phyloP scores from a whole-genome alignment of 148 eudicot species.

The Cornus controversa region DNA sequence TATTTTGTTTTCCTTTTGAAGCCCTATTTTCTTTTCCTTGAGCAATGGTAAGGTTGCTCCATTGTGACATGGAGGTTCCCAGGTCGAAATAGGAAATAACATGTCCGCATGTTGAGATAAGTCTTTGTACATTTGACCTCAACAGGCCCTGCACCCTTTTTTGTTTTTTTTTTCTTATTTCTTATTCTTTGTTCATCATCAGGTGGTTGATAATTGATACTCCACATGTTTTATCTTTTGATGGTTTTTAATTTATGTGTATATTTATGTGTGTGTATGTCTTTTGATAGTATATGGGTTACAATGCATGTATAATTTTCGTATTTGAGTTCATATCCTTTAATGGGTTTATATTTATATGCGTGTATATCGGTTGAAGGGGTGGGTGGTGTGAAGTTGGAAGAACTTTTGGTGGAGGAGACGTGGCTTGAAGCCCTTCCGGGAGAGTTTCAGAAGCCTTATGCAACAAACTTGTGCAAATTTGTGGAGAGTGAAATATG shows the following conservation, averaged over 20 bases:
- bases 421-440: constrained; percentile 68
- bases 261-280: no score
- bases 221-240: no score
- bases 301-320: no score
- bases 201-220: neutral
- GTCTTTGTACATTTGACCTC: no score
- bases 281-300: neutral
- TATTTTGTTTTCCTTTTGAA: no score
- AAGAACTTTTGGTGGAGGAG: constrained; percentile 82
- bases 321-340: neutral
- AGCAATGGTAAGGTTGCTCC: no score
- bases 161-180: neutral
- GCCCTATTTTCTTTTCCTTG: no score
- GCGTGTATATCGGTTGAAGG: constrained; percentile 26
- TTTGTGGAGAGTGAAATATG: constrained; percentile 67
- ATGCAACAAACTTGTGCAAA: constrained; percentile 56
- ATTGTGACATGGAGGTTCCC: no score
- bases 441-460: constrained; percentile 79
- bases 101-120: no score
- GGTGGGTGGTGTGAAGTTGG: constrained; percentile 46
- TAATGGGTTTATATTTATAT: neutral
- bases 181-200: neutral
- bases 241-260: no score
- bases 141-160: no score
- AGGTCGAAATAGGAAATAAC: no score